Percentiles rank a stretch among this genome's conserved stretches.
Conservation (phyloP, 306 rosid genomes). For the Prunus mongolica region DNA sequence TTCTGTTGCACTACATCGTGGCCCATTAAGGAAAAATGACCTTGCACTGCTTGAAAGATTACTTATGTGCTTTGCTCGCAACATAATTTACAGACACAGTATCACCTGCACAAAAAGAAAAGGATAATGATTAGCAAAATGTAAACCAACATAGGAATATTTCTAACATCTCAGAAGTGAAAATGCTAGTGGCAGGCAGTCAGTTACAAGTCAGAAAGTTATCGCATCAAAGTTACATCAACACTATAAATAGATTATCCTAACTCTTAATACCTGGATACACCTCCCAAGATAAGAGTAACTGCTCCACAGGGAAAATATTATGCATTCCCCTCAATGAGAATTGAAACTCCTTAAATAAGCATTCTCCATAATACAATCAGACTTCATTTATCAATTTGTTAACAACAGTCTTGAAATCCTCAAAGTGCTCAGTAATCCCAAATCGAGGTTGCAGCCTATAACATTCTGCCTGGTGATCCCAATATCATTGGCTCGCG, state of each 20-base stretch:
- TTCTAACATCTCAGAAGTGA: background rate
- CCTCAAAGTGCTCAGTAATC: background rate
- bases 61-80: conserved; percentile 75
- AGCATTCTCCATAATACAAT: background rate
- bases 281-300: background rate
- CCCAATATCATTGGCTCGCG: background rate
- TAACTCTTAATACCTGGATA: background rate
- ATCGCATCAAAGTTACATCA: background rate
- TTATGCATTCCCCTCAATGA: background rate
- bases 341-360: background rate
- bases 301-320: background rate
- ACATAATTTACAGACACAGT: conserved; percentile 50
- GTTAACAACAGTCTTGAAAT: background rate
- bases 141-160: background rate
- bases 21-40: conserved; percentile 63
- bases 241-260: background rate
- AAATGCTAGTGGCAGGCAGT: background rate
- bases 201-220: background rate
- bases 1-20: conserved; percentile 63
- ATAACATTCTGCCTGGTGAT: background rate
- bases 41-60: conserved; percentile 76
- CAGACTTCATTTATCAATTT: background rate
- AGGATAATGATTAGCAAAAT: conserved; percentile 4
- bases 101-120: conserved; percentile 7
- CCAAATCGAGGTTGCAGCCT: background rate